Percentiles rank a stretch among this genome's conserved stretches.
Conservation (phyloP, 768 basidiomycete species). For the Stropharia rugosoannulata region DNA sequence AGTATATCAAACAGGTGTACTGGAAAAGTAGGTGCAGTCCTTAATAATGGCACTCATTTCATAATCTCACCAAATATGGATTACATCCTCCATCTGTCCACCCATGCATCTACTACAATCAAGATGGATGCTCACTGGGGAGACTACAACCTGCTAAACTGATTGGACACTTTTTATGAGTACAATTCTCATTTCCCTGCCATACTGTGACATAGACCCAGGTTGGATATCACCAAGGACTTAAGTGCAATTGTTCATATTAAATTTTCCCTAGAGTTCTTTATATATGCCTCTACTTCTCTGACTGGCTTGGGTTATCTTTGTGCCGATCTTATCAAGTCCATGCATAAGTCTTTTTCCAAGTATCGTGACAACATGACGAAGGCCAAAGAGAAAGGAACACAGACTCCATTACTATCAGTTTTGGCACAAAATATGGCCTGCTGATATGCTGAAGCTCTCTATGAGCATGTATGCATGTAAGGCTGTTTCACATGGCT, state of each 20-base stretch:
- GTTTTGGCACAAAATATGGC: too few species aligned
- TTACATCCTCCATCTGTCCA: constrained; percentile 1
- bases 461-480: too few species aligned
- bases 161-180: constrained; percentile 1
- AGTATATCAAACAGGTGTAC: background rate
- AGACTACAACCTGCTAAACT: constrained; percentile 2
- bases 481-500: too few species aligned
- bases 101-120: background rate
- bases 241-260: too few species aligned
- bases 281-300: too few species aligned
- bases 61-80: constrained; percentile 12
- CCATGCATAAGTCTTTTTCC: background rate
- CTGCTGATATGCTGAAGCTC: too few species aligned
- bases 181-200: too few species aligned
- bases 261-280: too few species aligned
- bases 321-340: background rate
- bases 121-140: constrained; percentile 1
- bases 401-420: too few species aligned
- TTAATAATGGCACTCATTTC: constrained; percentile 5
- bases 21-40: constrained; percentile 10
- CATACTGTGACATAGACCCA: too few species aligned
- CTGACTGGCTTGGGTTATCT: background rate
- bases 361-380: background rate
- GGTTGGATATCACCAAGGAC: too few species aligned
- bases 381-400: background rate